These are phyloP conservation scores for Podospora pseudoanserina DNA, from an alignment of 495 filamentous ascomycete genomes.

Conservation along the genomic window DNA sequence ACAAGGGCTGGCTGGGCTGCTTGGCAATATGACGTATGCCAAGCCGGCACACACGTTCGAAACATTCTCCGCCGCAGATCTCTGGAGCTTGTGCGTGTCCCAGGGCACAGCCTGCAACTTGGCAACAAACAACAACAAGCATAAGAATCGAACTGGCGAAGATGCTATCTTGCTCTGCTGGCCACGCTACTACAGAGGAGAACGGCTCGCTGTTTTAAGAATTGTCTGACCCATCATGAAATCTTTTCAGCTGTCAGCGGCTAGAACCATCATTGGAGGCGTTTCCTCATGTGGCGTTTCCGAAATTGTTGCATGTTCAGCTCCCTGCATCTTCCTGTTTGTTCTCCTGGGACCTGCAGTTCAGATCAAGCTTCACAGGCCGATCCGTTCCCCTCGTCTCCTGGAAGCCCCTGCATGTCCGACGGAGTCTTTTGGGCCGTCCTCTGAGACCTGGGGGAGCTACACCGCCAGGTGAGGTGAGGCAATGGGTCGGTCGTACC, in stretches of 20 bases:
- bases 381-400: too few relatives aligned
- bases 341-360: background rate
- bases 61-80: background rate
- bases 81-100: background rate
- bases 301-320: background rate
- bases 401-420: background rate
- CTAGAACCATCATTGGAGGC: background rate
- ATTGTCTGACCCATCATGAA: background rate
- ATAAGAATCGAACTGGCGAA: background rate
- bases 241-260: background rate
- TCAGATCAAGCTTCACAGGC: background rate
- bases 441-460: too few relatives aligned
- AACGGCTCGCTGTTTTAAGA: background rate
- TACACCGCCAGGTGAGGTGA: background rate
- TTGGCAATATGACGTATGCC: background rate
- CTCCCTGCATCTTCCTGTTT: background rate
- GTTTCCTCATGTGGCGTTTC: background rate
- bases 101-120: background rate
- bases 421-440: background rate
- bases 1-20: background rate
- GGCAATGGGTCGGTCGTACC: background rate
- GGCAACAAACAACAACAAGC: background rate
- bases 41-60: background rate
- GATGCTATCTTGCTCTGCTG: background rate
- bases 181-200: background rate